Evolutionary conservation across 805 yeast genomes (phyloP).

Genomic region (Nakazawaea molendinolei): DNA sequence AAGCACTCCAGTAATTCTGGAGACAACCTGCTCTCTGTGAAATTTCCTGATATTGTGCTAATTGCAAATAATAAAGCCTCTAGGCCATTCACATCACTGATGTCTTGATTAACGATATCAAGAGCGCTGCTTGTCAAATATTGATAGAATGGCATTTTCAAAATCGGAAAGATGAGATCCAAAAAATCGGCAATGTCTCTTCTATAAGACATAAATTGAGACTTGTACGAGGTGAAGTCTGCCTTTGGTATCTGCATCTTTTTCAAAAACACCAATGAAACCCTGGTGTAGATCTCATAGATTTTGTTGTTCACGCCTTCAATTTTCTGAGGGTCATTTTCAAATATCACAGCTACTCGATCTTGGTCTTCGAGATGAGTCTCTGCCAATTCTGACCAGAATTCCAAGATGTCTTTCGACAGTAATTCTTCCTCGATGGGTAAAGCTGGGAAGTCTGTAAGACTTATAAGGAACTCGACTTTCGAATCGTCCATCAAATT

Average conservation of each 20-base stretch:
- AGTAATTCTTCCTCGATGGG: constrained; percentile 57
- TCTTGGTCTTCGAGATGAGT: constrained; percentile 44
- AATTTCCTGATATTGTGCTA: constrained; percentile 50
- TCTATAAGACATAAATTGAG: constrained; percentile 65
- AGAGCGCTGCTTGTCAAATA: no score
- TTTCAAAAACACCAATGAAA: constrained; percentile 61
- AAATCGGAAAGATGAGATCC: constrained; percentile 60
- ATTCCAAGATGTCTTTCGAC: constrained; percentile 48
- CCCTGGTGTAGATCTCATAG: constrained; percentile 36
- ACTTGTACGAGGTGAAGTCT: constrained; percentile 26
- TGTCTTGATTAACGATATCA: no score
- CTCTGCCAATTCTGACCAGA: constrained; percentile 67
- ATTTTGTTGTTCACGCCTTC: constrained; percentile 26
- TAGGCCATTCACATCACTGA: constrained; percentile 36
- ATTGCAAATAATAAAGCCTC: constrained; percentile 59
- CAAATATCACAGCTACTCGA: constrained; percentile 22
- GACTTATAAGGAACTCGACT: constrained; percentile 40
- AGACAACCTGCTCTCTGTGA: constrained; percentile 29
- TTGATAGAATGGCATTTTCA: constrained; percentile 46
- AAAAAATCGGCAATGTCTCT: constrained; percentile 72
- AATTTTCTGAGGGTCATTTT: constrained; percentile 25
- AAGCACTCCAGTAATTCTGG: constrained; percentile 17
- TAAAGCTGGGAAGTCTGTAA: constrained; percentile 50
- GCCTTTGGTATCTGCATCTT: constrained; percentile 46
- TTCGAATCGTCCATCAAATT: constrained; percentile 32